phyloP scores from a whole-genome alignment of 495 filamentous ascomycete genomes.

The Talaromyces nanjingensis region DNA sequence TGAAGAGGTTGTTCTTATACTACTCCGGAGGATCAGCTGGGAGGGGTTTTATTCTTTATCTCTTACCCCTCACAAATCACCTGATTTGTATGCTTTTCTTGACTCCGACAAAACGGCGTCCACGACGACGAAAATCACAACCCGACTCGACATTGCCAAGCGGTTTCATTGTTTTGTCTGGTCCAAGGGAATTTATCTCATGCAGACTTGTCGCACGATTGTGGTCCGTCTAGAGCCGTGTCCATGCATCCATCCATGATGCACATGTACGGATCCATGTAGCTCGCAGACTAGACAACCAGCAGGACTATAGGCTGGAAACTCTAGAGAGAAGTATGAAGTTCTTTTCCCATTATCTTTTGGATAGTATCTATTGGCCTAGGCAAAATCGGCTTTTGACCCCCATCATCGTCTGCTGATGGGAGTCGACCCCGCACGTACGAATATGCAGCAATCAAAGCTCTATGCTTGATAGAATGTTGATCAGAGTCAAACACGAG shows the following conservation, averaged over 20 bases:
- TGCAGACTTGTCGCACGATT: background rate
- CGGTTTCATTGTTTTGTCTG: background rate
- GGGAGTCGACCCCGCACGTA: background rate
- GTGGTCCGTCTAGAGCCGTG: background rate
- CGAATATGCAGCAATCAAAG: background rate
- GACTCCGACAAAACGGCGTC: background rate
- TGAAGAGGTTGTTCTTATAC: background rate
- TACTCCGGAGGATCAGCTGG: background rate
- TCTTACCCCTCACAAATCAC: constrained; percentile 5
- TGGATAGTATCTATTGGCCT: background rate
- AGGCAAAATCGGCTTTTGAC: background rate
- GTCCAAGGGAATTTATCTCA: background rate
- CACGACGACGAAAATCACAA: background rate
- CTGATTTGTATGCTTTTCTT: background rate
- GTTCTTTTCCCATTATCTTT: background rate
- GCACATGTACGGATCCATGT: background rate
- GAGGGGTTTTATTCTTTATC: background rate
- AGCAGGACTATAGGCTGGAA: background rate
- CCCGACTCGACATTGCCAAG: background rate
- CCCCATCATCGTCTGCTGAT: background rate
- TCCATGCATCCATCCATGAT: background rate
- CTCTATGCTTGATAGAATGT: background rate
- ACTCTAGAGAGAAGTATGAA: background rate
- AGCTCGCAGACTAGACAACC: background rate
- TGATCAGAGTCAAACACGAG: background rate